phyloP scores from a whole-genome alignment of 345 rosid species.

The Excoecaria cochinchinensis region DNA sequence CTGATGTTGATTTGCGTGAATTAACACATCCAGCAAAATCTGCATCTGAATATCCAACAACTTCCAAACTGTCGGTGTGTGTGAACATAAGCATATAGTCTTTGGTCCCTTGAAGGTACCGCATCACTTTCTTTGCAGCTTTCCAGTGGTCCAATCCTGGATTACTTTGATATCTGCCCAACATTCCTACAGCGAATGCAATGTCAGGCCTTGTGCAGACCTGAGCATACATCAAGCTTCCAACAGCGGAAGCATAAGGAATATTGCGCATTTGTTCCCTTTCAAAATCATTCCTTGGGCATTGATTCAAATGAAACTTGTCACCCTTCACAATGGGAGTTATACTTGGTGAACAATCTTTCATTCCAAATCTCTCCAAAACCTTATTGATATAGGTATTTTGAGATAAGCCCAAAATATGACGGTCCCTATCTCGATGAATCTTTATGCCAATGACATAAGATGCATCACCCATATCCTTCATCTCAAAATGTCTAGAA shows the following conservation, averaged over 20 bases:
- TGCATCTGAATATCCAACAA: background rate
- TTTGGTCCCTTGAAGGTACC: background rate
- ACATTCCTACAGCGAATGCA: background rate
- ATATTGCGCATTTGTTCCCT: background rate
- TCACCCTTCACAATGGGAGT: conserved; percentile 5
- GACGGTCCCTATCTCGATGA: background rate
- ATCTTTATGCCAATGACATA: background rate
- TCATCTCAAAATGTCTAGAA: background rate
- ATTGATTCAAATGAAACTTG: background rate
- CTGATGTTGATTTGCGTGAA: background rate
- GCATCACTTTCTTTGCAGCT: background rate
- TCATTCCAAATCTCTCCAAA: background rate
- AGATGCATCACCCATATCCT: background rate
- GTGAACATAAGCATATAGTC: background rate
- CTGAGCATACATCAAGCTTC: background rate
- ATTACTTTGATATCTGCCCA: background rate
- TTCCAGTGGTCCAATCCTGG: background rate
- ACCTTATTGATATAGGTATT: too few relatives aligned
- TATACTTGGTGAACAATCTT: background rate
- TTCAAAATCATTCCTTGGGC: background rate
- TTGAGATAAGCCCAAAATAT: too few relatives aligned
- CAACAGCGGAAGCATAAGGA: background rate
- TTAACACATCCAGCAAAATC: background rate
- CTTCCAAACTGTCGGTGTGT: background rate
- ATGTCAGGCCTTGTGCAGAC: background rate